phyloP scores from a whole-genome alignment of 768 basidiomycete species.

The Leccinum subtestaceum region DNA sequence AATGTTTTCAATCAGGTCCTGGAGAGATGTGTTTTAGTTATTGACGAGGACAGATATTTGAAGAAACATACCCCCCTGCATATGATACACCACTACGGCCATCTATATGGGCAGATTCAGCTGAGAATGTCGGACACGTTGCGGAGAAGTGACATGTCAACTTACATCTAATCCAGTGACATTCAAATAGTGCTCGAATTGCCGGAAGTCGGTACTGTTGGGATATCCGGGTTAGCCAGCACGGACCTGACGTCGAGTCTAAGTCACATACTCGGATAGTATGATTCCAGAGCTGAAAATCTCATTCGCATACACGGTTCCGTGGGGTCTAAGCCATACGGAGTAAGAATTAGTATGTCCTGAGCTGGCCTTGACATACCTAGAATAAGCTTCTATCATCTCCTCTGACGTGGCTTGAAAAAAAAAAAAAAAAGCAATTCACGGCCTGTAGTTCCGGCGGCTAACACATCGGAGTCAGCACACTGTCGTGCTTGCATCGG shows the following conservation, averaged over 20 bases:
- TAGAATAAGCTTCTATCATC: constrained; percentile 90
- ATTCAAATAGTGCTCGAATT: constrained; percentile 87
- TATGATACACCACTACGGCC: constrained; percentile 92
- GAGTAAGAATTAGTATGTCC: not conserved
- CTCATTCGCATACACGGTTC: constrained; percentile 87
- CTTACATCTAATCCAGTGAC: constrained; percentile 88
- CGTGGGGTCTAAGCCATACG: constrained; percentile 60
- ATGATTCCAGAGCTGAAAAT: constrained; percentile 90
- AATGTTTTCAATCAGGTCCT: constrained; percentile 81
- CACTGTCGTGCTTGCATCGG: not conserved
- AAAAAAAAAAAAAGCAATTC: constrained; percentile 68
- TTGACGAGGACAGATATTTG: not conserved
- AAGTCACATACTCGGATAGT: constrained; percentile 69
- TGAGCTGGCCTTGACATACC: constrained; percentile 60
- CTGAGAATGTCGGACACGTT: not conserved
- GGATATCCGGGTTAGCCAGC: constrained; percentile 4
- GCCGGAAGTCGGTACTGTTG: constrained; percentile 87
- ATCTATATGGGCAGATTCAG: constrained; percentile 48
- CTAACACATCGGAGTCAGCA: constrained; percentile 35
- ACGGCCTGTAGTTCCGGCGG: constrained; percentile 82
- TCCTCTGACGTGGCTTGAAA: constrained; percentile 87
- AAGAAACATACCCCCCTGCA: constrained; percentile 61
- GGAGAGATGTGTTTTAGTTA: not conserved
- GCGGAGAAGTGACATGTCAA: not conserved
- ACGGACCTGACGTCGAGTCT: not conserved